Conservation (phyloP, 139 green algal genomes). For the Micractinium sp. region DNA sequence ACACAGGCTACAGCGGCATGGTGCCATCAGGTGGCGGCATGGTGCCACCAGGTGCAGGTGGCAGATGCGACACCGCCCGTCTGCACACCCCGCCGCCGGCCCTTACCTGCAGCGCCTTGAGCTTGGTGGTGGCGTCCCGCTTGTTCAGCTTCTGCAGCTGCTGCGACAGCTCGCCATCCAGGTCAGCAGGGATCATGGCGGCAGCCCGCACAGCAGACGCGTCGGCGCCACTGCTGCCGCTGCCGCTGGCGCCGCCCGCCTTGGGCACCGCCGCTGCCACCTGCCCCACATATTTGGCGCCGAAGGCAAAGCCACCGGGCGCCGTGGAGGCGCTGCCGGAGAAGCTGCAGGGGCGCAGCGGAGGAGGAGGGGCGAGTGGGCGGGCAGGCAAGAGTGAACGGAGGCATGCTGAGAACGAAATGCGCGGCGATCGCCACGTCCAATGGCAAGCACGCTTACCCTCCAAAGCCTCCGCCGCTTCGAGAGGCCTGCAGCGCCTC, state of each 20-base stretch:
- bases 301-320: conserved; percentile 41
- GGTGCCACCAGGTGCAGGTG: too few relatives aligned
- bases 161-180: conserved; percentile 76
- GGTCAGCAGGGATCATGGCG: conserved; percentile 40
- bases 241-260: background rate
- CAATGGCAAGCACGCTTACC: background rate
- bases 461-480: conserved; percentile 28
- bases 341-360: background rate
- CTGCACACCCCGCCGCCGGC: too few relatives aligned
- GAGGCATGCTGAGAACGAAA: background rate
- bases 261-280: conserved; percentile 9
- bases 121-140: conserved; percentile 79
- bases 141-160: conserved; percentile 83
- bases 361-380: background rate
- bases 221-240: background rate
- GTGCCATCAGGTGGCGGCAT: too few relatives aligned
- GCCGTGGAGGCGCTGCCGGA: background rate
- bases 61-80: too few relatives aligned
- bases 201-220: background rate
- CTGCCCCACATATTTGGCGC: conserved; percentile 40
- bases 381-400: too few relatives aligned
- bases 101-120: conserved; percentile 83
- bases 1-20: background rate
- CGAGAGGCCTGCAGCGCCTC: conserved; percentile 17
- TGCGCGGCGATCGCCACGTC: background rate